phyloP scores from a whole-genome alignment of 2,329 filamentous ascomycete genomes.

The Periconia digitata region DNA sequence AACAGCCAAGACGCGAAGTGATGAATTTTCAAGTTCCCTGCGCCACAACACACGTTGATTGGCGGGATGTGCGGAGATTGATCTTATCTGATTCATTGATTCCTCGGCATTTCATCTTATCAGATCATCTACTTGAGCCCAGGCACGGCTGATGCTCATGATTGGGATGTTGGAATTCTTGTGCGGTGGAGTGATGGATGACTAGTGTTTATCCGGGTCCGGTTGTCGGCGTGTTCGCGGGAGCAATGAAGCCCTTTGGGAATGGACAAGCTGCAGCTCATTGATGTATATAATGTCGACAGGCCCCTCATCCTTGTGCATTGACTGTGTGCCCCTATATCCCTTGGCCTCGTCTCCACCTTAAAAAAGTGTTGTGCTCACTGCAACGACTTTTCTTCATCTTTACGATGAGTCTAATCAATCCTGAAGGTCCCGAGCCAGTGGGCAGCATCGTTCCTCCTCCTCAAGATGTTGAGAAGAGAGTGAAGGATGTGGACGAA shows the following conservation, averaged over 20 bases:
- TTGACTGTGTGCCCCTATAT: background rate
- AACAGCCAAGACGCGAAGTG: background rate
- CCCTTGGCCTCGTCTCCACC: background rate
- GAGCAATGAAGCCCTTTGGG: background rate
- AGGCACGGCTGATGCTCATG: constrained; percentile 20
- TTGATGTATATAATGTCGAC: background rate
- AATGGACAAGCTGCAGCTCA: background rate
- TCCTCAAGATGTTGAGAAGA: constrained; percentile 26
- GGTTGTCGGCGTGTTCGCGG: background rate
- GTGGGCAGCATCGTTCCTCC: constrained; percentile 14
- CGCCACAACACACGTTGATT: background rate
- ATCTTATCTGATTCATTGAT: constrained; percentile 31
- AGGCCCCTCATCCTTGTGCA: background rate
- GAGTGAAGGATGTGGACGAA: constrained; percentile 2
- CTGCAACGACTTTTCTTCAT: no score
- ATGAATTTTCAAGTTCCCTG: background rate
- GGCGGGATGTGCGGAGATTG: constrained; percentile 16
- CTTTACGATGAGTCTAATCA: constrained; percentile 7
- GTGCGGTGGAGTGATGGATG: background rate
- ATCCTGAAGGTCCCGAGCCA: constrained; percentile 14
- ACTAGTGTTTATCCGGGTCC: background rate
- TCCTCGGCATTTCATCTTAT: constrained; percentile 24
- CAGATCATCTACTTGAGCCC: constrained; percentile 30
- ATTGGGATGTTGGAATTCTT: background rate
- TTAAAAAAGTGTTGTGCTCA: no score